Conservation (phyloP, 2,329 filamentous ascomycete species). For the Domatiomyces catenatus region DNA sequence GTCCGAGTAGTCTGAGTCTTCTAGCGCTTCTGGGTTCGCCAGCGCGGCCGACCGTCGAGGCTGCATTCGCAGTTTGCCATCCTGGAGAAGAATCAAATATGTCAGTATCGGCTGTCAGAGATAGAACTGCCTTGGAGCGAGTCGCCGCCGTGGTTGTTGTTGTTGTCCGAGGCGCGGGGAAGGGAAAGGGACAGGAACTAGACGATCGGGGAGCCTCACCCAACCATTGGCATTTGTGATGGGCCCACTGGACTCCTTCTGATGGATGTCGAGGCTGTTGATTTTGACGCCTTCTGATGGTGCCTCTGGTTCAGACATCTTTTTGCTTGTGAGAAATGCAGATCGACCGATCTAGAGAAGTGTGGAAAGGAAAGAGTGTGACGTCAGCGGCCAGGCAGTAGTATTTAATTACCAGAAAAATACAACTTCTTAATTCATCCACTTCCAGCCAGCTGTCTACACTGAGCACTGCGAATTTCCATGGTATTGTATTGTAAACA, state of each 20-base stretch:
- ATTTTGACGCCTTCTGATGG: constrained; percentile 1
- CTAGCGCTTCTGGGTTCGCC: constrained; percentile 64
- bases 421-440: too few species aligned
- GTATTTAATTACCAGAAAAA: too few species aligned
- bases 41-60: constrained; percentile 50
- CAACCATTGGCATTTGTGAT: background rate
- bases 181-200: too few species aligned
- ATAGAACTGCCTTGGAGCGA: background rate
- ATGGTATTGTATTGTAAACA: too few species aligned
- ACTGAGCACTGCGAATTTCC: too few species aligned
- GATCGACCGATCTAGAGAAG: background rate
- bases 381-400: background rate
- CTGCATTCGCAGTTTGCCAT: constrained; percentile 28
- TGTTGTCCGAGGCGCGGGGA: too few species aligned
- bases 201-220: background rate
- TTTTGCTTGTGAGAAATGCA: background rate
- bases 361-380: background rate
- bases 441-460: too few species aligned
- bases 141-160: background rate
- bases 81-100: constrained; percentile 20
- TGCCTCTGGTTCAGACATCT: background rate
- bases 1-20: constrained; percentile 74
- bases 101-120: constrained; percentile 24
- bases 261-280: background rate
- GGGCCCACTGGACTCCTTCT: background rate